Conservation (phyloP, 306 rosid species). For the Rosa lucieae region DNA sequence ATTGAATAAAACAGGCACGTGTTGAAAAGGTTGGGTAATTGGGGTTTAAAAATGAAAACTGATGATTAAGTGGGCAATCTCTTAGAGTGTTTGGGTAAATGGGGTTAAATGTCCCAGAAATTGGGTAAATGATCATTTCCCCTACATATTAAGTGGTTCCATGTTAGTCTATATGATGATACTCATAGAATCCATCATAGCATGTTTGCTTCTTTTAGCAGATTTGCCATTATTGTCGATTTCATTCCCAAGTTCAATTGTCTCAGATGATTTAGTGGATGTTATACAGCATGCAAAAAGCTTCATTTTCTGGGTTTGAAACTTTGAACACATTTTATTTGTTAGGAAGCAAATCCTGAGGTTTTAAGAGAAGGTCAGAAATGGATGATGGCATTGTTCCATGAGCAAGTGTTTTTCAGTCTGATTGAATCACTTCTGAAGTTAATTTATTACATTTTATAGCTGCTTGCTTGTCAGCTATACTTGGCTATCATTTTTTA, state of each 20-base stretch:
- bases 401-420: constrained; percentile 2
- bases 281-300: neutral
- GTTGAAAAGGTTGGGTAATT: too few species aligned
- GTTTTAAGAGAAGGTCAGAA: constrained; percentile 13
- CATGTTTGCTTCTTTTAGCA: too few species aligned
- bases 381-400: constrained; percentile 19
- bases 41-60: too few species aligned
- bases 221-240: too few species aligned
- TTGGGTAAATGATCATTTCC: too few species aligned
- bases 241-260: neutral
- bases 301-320: neutral
- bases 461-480: neutral
- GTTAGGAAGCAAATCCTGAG: constrained; percentile 15
- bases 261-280: neutral
- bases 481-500: neutral
- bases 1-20: too few species aligned
- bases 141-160: too few species aligned
- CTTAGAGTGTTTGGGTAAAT: too few species aligned
- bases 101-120: too few species aligned
- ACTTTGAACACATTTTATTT: constrained; percentile 11
- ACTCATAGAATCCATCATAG: neutral
- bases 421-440: neutral
- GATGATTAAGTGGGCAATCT: too few species aligned
- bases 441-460: neutral
- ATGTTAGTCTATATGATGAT: constrained; percentile 1